These are phyloP conservation scores for Pleodorina starrii DNA, from an alignment of 139 green algal species.

Conservation along the genomic window DNA sequence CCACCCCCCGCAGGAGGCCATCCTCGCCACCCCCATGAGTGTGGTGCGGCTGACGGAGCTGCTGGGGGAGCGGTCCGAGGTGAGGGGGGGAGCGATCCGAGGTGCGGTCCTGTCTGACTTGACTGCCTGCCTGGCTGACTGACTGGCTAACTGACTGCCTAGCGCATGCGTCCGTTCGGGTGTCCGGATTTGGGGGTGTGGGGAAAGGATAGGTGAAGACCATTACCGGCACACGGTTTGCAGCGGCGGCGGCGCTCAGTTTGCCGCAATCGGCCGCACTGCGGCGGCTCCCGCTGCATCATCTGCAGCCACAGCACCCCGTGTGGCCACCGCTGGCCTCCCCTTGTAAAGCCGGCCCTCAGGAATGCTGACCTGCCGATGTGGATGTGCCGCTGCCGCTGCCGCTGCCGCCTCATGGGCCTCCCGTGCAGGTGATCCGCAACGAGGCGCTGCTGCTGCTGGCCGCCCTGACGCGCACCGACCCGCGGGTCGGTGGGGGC, in stretches of 20 bases:
- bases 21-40: conserved; percentile 82
- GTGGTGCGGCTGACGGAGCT: conserved; percentile 90
- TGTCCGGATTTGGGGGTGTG: too few species aligned
- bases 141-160: too few species aligned
- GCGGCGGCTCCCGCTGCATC: background rate
- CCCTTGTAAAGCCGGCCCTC: too few species aligned
- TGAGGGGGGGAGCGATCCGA: conserved; percentile 67
- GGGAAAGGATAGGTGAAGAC: too few species aligned
- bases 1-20: conserved; percentile 65
- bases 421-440: conserved; percentile 58
- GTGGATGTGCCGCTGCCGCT: too few species aligned
- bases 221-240: too few species aligned
- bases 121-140: too few species aligned
- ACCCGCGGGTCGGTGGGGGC: background rate
- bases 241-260: too few species aligned
- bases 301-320: background rate
- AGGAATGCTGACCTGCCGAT: too few species aligned
- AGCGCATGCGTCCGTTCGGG: too few species aligned
- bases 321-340: too few species aligned
- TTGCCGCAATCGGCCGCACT: background rate
- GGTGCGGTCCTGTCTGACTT: background rate
- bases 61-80: conserved; percentile 75
- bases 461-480: conserved; percentile 72
- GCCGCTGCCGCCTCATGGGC: too few species aligned
- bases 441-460: conserved; percentile 91